These are phyloP conservation scores for Mortierella sp. DNA, from an alignment of 371 early-diverging fungal genomes.

Conservation along the genomic window DNA sequence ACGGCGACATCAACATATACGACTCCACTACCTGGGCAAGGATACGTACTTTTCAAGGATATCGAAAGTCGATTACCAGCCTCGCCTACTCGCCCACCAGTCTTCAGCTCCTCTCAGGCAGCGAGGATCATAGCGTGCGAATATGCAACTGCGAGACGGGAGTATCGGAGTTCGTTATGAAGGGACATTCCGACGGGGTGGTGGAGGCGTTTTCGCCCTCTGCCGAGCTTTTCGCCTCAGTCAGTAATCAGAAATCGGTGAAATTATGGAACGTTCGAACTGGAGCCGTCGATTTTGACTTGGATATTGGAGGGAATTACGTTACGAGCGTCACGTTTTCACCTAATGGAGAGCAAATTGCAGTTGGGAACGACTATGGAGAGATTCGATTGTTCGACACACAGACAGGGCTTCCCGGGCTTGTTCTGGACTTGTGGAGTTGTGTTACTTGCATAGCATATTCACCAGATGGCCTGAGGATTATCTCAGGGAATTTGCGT, in stretches of 20 bases:
- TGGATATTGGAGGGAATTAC: no score
- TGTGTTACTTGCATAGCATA: no score
- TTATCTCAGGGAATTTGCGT: background rate
- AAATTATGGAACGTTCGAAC: constrained; percentile 1
- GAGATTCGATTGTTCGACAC: no score
- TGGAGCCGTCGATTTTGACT: no score
- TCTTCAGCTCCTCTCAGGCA: background rate
- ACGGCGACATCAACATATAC: background rate
- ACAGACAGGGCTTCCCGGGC: no score
- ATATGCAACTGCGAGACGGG: background rate
- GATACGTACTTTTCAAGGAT: background rate
- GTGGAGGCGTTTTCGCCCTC: background rate
- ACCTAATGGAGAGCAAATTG: no score
- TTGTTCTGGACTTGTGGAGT: no score
- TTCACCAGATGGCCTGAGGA: background rate
- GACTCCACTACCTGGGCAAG: background rate
- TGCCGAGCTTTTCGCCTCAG: background rate
- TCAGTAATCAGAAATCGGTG: background rate
- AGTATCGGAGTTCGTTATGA: background rate
- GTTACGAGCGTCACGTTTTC: no score
- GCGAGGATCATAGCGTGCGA: background rate
- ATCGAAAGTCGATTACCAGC: background rate
- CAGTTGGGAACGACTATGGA: no score
- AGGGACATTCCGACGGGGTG: background rate
- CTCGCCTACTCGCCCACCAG: constrained; percentile 6